These are phyloP conservation scores for Cladophialophora carrionii DNA, from an alignment of 2,329 filamentous ascomycete genomes.

Conservation along the genomic window DNA sequence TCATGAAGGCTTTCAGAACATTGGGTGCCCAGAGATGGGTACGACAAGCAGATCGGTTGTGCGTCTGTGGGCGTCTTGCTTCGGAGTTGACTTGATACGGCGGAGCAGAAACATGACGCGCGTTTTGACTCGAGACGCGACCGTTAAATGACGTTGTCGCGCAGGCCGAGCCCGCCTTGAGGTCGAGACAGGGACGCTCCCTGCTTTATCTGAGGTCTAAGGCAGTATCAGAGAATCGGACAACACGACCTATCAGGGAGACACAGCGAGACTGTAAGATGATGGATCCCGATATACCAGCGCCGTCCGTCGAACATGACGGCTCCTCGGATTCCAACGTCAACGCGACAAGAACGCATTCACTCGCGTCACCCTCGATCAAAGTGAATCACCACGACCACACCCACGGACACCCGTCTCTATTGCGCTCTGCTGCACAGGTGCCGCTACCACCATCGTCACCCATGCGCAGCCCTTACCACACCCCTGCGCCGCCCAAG, in stretches of 20 bases:
- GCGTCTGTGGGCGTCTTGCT: background rate
- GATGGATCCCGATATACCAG: conserved; percentile 37
- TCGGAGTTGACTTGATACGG: background rate
- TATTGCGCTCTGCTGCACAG: conserved; percentile 20
- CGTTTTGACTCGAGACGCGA: conserved; percentile 1
- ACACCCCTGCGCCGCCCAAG: conserved; percentile 21
- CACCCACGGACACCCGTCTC: background rate
- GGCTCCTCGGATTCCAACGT: conserved; percentile 16
- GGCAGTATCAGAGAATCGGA: background rate
- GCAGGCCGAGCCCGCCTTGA: background rate
- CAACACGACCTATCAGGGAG: background rate
- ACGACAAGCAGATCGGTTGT: background rate
- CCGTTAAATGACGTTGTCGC: conserved; percentile 13
- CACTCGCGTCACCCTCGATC: conserved; percentile 27
- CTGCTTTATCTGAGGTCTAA: conserved; percentile 8
- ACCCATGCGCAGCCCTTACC: conserved; percentile 30
- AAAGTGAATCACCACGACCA: conserved; percentile 21
- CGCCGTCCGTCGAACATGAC: conserved; percentile 32
- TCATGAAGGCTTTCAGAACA: background rate
- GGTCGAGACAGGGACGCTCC: background rate
- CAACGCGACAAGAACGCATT: conserved; percentile 10
- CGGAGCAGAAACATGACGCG: background rate
- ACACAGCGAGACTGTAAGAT: background rate
- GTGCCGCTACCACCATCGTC: conserved; percentile 31
- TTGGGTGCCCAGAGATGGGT: background rate